These are phyloP conservation scores for Sporothrix variecibatus DNA, from an alignment of 2,329 filamentous ascomycete genomes.

Conservation along the genomic window DNA sequence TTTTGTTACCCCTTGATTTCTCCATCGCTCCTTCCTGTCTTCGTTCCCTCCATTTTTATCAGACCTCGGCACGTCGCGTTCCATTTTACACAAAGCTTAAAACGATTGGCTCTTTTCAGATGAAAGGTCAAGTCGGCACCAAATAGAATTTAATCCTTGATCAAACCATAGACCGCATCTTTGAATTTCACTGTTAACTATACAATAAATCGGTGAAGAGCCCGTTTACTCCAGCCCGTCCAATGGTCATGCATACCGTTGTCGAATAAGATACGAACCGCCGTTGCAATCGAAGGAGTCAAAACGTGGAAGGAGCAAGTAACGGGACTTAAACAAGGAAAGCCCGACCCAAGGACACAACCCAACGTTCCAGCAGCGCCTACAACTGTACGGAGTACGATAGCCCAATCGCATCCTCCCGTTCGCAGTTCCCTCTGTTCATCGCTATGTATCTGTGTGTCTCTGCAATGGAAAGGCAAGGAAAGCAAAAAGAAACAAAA, in stretches of 20 bases:
- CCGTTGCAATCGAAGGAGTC: background rate
- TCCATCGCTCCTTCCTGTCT: background rate
- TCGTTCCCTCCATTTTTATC: background rate
- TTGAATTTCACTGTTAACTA: background rate
- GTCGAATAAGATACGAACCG: background rate
- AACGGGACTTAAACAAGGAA: background rate
- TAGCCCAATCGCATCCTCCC: background rate
- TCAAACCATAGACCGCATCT: background rate
- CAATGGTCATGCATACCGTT: background rate
- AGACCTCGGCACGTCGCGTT: background rate
- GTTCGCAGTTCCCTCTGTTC: too few species aligned
- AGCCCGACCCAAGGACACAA: background rate
- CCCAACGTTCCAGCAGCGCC: background rate
- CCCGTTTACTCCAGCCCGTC: too few species aligned
- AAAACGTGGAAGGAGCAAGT: background rate
- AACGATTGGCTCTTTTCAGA: conserved; percentile 2
- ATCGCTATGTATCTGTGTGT: background rate
- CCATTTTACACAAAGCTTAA: background rate
- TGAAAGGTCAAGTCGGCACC: background rate
- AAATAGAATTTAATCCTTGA: background rate
- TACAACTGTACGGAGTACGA: background rate
- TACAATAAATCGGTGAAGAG: background rate
- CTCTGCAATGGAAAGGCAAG: background rate
- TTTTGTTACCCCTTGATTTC: background rate
- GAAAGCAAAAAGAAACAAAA: background rate